phyloP scores from a whole-genome alignment of 192 early-diverging fungal species.

The Linnemannia hyalina region DNA sequence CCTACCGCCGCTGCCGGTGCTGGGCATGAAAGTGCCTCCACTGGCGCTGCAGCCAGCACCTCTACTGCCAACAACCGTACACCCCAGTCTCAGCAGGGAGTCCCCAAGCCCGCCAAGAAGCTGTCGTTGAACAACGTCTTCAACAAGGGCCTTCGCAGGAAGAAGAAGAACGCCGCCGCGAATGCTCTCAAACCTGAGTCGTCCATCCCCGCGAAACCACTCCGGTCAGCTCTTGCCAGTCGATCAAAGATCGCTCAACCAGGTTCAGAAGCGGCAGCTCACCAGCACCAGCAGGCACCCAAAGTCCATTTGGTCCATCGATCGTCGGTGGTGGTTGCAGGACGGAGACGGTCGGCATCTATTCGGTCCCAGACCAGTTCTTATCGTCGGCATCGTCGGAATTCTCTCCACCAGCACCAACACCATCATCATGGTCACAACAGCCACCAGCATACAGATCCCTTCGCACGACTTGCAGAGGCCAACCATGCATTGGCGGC shows the following conservation, averaged over 20 bases:
- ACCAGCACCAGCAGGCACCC: neutral
- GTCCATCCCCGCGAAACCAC: slow-evolving; percentile 23
- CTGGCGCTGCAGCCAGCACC: neutral
- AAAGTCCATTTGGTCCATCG: slow-evolving; percentile 29
- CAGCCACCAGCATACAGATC: slow-evolving; percentile 2
- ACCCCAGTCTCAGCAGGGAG: too few species aligned
- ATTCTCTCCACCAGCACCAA: slow-evolving; percentile 4
- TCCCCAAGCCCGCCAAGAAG: slow-evolving; percentile 9
- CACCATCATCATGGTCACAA: neutral
- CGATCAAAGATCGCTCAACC: neutral
- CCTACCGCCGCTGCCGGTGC: neutral
- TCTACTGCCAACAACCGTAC: neutral
- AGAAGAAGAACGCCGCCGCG: slow-evolving; percentile 3
- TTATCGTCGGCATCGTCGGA: neutral
- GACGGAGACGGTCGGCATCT: slow-evolving; percentile 30
- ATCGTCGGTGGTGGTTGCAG: neutral
- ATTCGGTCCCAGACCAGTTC: slow-evolving; percentile 25
- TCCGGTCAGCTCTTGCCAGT: slow-evolving; percentile 39
- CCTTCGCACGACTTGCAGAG: slow-evolving; percentile 27
- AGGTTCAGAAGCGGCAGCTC: neutral
- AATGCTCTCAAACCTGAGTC: neutral
- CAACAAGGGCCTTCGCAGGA: slow-evolving; percentile 22
- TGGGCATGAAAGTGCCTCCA: neutral
- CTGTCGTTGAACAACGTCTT: slow-evolving; percentile 43
- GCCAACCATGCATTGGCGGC: slow-evolving; percentile 26